phyloP scores from a whole-genome alignment of 306 rosid genomes.

The Quercus rubra region DNA sequence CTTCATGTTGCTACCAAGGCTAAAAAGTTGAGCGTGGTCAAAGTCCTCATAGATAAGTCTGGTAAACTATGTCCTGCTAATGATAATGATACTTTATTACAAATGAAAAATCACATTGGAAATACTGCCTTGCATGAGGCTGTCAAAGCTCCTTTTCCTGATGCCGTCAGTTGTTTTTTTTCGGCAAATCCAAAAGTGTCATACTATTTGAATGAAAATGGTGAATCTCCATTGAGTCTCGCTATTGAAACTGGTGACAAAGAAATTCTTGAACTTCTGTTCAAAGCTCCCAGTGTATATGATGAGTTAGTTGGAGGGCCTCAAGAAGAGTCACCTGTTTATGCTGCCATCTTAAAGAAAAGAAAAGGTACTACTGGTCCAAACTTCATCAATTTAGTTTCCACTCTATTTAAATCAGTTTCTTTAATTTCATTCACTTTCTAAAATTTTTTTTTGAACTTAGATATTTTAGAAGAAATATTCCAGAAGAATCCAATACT shows the following conservation, averaged over 20 bases:
- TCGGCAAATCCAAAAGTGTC: not conserved
- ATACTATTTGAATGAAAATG: not conserved
- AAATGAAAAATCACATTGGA: not conserved
- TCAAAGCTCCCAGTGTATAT: not conserved
- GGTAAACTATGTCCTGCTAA: not conserved
- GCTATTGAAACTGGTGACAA: not conserved
- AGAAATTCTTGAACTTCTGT: not conserved
- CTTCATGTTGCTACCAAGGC: not conserved
- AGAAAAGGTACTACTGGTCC: not conserved
- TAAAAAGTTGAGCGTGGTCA: not conserved
- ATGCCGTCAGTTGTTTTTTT: not conserved
- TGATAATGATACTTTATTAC: not conserved
- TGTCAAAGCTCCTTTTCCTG: fast-evolving
- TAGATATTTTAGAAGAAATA: not conserved
- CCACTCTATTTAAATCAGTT: not conserved
- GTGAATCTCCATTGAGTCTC: not conserved
- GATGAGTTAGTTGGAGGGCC: not conserved
- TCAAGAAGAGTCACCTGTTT: not conserved
- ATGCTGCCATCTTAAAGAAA: not conserved
- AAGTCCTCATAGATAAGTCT: not conserved
- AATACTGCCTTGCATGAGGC: not conserved
- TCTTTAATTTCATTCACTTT: no score
- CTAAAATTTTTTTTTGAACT: not conserved
- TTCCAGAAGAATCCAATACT: not conserved
- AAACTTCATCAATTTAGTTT: no score